These are phyloP conservation scores for Geranium brycei DNA, from an alignment of 345 rosid species.

Conservation along the genomic window DNA sequence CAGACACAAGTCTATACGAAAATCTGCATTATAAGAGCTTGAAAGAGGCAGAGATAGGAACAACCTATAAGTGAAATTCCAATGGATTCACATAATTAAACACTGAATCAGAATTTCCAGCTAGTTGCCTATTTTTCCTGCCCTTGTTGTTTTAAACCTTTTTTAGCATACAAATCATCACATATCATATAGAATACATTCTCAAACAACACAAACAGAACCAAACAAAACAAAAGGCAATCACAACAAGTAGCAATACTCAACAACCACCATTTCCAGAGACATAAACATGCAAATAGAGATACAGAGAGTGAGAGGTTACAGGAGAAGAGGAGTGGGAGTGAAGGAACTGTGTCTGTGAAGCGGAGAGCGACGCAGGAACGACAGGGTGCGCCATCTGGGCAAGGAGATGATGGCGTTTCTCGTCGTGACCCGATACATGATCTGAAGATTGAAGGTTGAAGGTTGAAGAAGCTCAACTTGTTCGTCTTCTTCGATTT, in stretches of 20 bases:
- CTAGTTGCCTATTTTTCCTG: background rate
- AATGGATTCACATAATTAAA: background rate
- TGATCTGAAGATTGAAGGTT: constrained; percentile 8
- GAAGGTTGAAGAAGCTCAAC: background rate
- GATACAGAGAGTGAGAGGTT: constrained; percentile 11
- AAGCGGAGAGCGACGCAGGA: constrained; percentile 36
- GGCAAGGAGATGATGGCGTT: constrained; percentile 53
- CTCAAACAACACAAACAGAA: too few relatives aligned
- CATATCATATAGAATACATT: too few relatives aligned
- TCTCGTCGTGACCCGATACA: constrained; percentile 63
- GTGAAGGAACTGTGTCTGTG: constrained; percentile 23
- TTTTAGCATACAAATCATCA: too few relatives aligned
- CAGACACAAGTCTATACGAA: background rate
- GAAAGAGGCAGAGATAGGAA: background rate
- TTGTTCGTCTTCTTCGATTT: background rate
- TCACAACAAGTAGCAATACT: background rate
- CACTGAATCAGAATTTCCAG: background rate
- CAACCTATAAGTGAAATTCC: background rate
- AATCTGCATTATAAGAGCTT: background rate
- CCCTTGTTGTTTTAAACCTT: too few relatives aligned
- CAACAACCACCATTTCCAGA: background rate
- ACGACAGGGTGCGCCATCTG: constrained; percentile 45
- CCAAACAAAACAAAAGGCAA: background rate
- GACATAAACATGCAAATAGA: background rate
- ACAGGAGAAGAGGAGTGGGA: constrained; percentile 33